phyloP scores from a whole-genome alignment of 768 basidiomycete genomes.

The Calvatia gigantea region DNA sequence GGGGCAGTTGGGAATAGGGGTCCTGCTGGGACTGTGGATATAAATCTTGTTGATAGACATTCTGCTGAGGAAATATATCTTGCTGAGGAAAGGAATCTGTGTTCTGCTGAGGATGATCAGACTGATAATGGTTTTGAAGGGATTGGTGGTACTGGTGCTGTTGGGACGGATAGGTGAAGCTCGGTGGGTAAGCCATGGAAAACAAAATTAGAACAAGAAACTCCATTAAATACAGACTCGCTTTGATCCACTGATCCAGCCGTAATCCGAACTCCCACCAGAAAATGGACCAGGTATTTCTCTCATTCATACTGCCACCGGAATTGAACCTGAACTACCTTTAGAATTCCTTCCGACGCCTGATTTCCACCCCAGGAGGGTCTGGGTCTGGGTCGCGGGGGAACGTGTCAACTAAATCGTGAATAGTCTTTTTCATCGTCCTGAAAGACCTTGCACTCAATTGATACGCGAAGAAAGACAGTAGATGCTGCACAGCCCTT shows the following conservation, averaged over 20 bases:
- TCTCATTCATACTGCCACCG: neutral
- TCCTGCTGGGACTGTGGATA: neutral
- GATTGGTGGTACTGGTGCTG: conserved; percentile 1
- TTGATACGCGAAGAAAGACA: conserved; percentile 35
- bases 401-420: neutral
- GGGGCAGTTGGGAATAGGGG: neutral
- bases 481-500: conserved; percentile 52
- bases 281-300: conserved; percentile 33
- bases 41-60: neutral
- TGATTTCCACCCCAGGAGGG: conserved; percentile 34
- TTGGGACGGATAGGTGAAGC: neutral
- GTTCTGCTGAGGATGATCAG: conserved; percentile 4
- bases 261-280: no score
- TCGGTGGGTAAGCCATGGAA: conserved; percentile 9
- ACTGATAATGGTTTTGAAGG: neutral
- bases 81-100: neutral
- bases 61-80: neutral
- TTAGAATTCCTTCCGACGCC: conserved; percentile 58
- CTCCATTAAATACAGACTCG: no score
- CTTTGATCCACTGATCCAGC: no score
- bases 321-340: neutral
- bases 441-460: neutral
- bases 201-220: neutral
- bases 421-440: neutral
- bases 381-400: conserved; percentile 12